phyloP scores from a whole-genome alignment of 2,329 filamentous ascomycete species.

The Fusarium sp. region DNA sequence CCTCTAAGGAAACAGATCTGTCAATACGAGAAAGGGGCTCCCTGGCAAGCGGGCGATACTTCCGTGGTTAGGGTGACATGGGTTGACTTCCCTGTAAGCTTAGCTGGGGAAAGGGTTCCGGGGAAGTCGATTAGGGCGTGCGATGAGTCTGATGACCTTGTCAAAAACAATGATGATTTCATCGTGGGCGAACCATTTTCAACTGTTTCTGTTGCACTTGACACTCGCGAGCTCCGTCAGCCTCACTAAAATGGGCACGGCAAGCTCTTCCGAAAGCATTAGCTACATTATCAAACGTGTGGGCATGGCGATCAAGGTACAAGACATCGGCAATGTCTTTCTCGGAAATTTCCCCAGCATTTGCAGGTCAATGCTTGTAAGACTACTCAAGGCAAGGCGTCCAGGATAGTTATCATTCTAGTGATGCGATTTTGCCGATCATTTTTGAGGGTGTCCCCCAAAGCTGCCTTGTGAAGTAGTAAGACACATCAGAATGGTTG shows the following conservation, averaged over 20 bases:
- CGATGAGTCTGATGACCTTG: slow-evolving; percentile 18
- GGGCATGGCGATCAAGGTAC: slow-evolving; percentile 2
- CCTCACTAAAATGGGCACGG: slow-evolving; percentile 28
- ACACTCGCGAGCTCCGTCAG: slow-evolving; percentile 26
- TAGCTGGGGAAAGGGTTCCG: slow-evolving; percentile 9
- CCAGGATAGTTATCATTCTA: slow-evolving; percentile 23
- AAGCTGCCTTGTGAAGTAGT: slow-evolving; percentile 16
- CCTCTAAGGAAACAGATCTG: slow-evolving; percentile 16
- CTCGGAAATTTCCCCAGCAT: slow-evolving; percentile 19
- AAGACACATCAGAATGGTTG: slow-evolving; percentile 14
- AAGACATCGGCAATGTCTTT: slow-evolving; percentile 8
- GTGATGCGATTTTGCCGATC: slow-evolving; percentile 13
- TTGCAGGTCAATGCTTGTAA: slow-evolving; percentile 31
- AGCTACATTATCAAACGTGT: slow-evolving; percentile 14
- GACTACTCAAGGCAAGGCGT: slow-evolving; percentile 23
- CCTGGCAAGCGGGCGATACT: slow-evolving; percentile 18
- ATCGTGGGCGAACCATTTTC: slow-evolving; percentile 28
- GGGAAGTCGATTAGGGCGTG: not conserved
- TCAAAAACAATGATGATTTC: slow-evolving; percentile 13
- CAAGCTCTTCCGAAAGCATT: slow-evolving; percentile 4
- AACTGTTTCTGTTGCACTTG: slow-evolving; percentile 10
- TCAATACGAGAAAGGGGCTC: slow-evolving; percentile 27
- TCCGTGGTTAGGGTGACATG: slow-evolving; percentile 22
- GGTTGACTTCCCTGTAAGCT: slow-evolving; percentile 19
- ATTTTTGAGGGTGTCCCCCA: not conserved